A percentile compares a stretch with the other conserved stretches of the same genome.
Conservation (phyloP, 129 eudicot species). For the Saposhnikovia divaricata region DNA sequence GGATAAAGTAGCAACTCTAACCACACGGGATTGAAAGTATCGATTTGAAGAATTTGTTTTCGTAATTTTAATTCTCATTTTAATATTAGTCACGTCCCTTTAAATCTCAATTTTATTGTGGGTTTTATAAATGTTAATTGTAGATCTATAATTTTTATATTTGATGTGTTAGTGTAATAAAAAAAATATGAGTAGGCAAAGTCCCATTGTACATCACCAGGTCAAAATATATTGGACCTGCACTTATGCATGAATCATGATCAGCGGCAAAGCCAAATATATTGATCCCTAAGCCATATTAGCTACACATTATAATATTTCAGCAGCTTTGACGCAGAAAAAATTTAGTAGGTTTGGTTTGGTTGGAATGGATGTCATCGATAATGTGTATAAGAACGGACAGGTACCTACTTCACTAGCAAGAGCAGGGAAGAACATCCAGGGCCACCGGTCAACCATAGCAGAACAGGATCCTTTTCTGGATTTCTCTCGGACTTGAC, state of each 20-base stretch:
- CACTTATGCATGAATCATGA: not conserved
- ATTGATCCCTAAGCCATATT: not conserved
- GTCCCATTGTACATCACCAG: slow-evolving; percentile 26
- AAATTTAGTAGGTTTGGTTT: not conserved
- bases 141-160: too few species aligned
- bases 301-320: not conserved
- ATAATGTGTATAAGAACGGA: not conserved
- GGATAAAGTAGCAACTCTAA: too few species aligned
- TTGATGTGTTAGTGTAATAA: too few species aligned
- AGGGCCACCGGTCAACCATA: slow-evolving; percentile 49
- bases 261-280: not conserved
- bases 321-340: not conserved
- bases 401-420: slow-evolving; percentile 34
- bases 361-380: too few species aligned
- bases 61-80: too few species aligned
- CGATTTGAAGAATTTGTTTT: too few species aligned
- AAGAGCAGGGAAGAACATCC: slow-evolving; percentile 45
- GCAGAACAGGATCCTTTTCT: slow-evolving; percentile 29
- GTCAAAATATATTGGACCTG: slow-evolving; percentile 39
- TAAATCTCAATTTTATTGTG: too few species aligned
- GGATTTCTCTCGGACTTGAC: slow-evolving; percentile 25
- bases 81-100: too few species aligned
- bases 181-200: too few species aligned
- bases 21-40: too few species aligned
- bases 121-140: too few species aligned